Evolutionary conservation across 2,329 filamentous ascomycete species (phyloP).

Genomic region (Cladorrhinum sp.): DNA sequence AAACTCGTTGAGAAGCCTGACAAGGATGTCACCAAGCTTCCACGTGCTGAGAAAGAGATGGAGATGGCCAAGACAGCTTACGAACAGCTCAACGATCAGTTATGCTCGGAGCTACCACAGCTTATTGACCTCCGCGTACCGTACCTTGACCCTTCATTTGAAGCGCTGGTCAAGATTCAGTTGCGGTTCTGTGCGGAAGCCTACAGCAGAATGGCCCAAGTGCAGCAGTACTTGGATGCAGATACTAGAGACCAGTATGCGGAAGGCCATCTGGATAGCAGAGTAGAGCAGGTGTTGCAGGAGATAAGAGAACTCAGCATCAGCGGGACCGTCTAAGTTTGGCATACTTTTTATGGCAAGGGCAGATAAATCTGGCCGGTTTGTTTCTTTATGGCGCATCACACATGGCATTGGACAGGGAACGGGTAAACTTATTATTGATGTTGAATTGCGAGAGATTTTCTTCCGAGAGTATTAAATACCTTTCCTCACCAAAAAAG

Average conservation of each 20-base stretch:
- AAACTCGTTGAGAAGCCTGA: conserved; percentile 97
- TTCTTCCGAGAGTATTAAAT: not conserved
- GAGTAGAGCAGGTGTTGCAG: conserved; percentile 92
- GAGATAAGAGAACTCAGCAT: conserved; percentile 98
- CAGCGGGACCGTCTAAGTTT: conserved; percentile 59
- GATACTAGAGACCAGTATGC: conserved; percentile 96
- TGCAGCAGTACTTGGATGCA: conserved; percentile 95
- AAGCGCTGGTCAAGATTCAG: conserved; percentile 98
- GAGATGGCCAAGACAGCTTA: conserved; percentile 92
- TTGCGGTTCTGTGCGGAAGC: conserved; percentile 96
- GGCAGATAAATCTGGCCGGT: not conserved
- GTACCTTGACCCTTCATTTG: conserved; percentile 94
- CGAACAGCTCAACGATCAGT: conserved; percentile 94
- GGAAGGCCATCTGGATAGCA: conserved; percentile 81
- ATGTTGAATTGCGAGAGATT: not conserved
- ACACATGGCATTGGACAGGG: not conserved
- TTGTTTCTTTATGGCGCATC: not conserved
- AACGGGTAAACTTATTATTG: not conserved
- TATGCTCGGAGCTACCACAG: conserved; percentile 88
- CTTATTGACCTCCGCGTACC: conserved; percentile 95
- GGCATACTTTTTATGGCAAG: not conserved
- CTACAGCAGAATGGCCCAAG: conserved; percentile 96
- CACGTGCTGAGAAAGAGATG: conserved; percentile 91
- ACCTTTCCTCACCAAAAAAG: not conserved
- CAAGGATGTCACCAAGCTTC: conserved; percentile 95